Evolutionary conservation across 225 moss, liverwort and hornwort genomes (phyloP).

Genomic region (Pseudoscleropodium purum): DNA sequence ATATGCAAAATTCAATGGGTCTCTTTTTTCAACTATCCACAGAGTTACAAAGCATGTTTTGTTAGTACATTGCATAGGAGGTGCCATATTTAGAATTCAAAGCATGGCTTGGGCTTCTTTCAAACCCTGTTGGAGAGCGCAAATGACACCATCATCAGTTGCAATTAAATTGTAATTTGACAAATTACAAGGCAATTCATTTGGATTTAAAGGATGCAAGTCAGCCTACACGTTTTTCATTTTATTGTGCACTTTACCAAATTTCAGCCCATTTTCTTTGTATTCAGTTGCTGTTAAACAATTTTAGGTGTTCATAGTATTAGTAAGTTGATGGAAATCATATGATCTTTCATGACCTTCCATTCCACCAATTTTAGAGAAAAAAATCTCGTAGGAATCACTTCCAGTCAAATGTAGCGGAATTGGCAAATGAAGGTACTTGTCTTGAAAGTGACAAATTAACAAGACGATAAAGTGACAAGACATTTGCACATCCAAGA

Average conservation of each 20-base stretch:
- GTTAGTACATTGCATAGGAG: accelerated
- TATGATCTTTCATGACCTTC: too few relatives aligned
- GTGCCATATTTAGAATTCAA: accelerated
- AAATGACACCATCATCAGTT: accelerated
- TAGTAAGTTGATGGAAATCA: too few relatives aligned
- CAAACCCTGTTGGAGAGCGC: accelerated
- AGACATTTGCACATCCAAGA: too few relatives aligned
- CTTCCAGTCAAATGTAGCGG: too few relatives aligned
- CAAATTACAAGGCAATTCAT: neutral
- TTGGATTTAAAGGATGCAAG: accelerated
- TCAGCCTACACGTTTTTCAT: neutral
- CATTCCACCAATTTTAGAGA: too few relatives aligned
- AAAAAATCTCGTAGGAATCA: too few relatives aligned
- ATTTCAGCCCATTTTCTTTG: neutral
- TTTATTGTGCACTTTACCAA: neutral
- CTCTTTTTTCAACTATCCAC: accelerated
- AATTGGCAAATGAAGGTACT: too few relatives aligned
- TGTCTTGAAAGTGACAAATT: too few relatives aligned
- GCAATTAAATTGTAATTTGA: neutral
- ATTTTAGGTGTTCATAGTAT: neutral
- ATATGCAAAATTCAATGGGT: too few relatives aligned
- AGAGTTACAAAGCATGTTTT: accelerated
- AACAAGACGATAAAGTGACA: too few relatives aligned
- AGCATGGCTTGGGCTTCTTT: neutral
- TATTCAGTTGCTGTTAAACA: neutral